Evolutionary conservation across 306 rosid genomes (phyloP).

Genomic region (Quercus berberidifolia): DNA sequence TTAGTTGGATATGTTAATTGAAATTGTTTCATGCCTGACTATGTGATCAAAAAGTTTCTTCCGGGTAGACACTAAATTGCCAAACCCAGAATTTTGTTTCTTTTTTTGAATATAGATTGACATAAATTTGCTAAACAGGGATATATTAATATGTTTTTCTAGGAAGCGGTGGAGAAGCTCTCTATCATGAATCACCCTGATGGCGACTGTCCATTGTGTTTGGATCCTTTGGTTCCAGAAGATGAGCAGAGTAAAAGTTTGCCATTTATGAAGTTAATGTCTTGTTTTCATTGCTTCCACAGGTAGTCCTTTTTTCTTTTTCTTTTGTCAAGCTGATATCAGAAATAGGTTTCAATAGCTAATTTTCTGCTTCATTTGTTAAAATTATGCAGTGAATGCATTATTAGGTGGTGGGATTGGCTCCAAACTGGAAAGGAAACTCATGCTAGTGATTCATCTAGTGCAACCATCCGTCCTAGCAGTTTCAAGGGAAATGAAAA

Average conservation of each 20-base stretch:
- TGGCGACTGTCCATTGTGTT: constrained; percentile 85
- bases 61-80: not conserved
- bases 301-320: constrained; percentile 30
- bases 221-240: constrained; percentile 58
- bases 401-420: constrained; percentile 82
- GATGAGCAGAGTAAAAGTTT: constrained; percentile 39
- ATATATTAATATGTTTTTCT: constrained; percentile 22
- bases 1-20: not conserved
- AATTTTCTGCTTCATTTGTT: not conserved
- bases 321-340: not conserved
- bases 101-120: not conserved
- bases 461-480: constrained; percentile 15
- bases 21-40: not conserved
- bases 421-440: constrained; percentile 42
- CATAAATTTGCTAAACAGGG: not conserved
- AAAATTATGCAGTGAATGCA: constrained; percentile 65
- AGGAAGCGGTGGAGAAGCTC: constrained; percentile 86
- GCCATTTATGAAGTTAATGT: constrained; percentile 87
- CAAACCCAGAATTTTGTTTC: not conserved
- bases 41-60: not conserved
- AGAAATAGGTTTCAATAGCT: not conserved
- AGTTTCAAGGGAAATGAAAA: constrained; percentile 20
- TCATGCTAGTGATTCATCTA: constrained; percentile 28
- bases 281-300: constrained; percentile 91
- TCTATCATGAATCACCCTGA: constrained; percentile 87